A percentile compares a stretch with the other conserved stretches of the same genome.
These are phyloP conservation scores for Sphaerulina populicola DNA, from an alignment of 2,329 filamentous ascomycete species.

Conservation along the genomic window DNA sequence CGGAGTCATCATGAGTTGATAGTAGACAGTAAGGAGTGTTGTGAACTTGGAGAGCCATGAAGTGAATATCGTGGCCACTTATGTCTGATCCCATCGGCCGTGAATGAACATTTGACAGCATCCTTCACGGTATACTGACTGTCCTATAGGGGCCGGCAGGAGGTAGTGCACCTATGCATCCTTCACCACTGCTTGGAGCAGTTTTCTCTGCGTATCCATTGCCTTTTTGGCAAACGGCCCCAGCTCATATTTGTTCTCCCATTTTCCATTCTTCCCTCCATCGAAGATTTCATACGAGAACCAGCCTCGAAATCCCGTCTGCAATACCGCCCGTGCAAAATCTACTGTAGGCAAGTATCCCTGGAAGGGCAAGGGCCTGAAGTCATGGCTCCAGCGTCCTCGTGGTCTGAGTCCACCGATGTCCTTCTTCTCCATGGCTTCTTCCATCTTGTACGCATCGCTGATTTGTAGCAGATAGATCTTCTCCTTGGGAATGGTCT, in stretches of 20 bases:
- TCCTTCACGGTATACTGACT: neutral
- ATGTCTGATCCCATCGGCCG: neutral
- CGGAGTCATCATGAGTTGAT: neutral
- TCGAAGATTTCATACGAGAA: constrained; percentile 66
- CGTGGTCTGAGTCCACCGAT: constrained; percentile 51
- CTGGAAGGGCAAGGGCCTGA: constrained; percentile 59
- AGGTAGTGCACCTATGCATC: neutral
- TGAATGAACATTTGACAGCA: neutral
- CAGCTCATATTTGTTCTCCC: constrained; percentile 43
- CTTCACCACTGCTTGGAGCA: constrained; percentile 32
- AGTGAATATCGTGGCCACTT: neutral
- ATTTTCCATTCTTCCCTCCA: constrained; percentile 47
- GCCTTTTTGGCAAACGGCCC: constrained; percentile 31
- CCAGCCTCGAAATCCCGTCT: constrained; percentile 59
- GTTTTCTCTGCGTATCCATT: constrained; percentile 29
- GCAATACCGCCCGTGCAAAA: constrained; percentile 56
- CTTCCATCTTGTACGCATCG: constrained; percentile 58
- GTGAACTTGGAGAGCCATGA: neutral
- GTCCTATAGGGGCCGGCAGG: too few species aligned
- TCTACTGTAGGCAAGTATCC: constrained; percentile 62
- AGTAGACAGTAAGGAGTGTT: neutral
- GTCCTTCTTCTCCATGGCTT: constrained; percentile 47
- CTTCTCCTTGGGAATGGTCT: constrained; percentile 56
- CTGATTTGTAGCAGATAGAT: constrained; percentile 68
- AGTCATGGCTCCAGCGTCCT: constrained; percentile 63